These are phyloP conservation scores for Boletus patriciae DNA, from an alignment of 768 basidiomycete species.

Conservation along the genomic window DNA sequence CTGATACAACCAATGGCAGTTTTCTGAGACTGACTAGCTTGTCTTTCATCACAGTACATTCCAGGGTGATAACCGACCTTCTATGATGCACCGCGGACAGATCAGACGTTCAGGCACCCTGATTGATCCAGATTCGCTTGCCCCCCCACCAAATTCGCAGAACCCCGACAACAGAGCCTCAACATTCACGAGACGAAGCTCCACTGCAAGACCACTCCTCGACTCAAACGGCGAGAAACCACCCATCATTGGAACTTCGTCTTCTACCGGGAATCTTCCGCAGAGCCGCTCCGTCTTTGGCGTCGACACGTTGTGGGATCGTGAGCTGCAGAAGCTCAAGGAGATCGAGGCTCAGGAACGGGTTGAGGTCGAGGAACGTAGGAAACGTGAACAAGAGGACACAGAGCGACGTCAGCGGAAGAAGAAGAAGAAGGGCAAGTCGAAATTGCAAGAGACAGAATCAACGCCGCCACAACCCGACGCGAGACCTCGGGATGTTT, in stretches of 20 bases:
- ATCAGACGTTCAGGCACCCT: constrained; percentile 61
- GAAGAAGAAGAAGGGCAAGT: constrained; percentile 46
- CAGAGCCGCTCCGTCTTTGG: constrained; percentile 84
- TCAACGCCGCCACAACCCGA: constrained; percentile 27
- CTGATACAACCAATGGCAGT: not conserved
- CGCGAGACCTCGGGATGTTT: constrained; percentile 34
- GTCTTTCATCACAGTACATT: constrained; percentile 60
- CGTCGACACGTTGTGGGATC: constrained; percentile 90
- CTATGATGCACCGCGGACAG: constrained; percentile 83
- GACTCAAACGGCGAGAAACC: constrained; percentile 51
- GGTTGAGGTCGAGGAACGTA: constrained; percentile 52
- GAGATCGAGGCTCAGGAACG: constrained; percentile 73
- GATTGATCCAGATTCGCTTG: constrained; percentile 68
- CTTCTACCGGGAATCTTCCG: constrained; percentile 35
- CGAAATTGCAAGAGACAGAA: constrained; percentile 47
- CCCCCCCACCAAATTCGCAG: constrained; percentile 47
- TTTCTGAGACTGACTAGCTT: constrained; percentile 6
- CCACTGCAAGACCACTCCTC: constrained; percentile 65
- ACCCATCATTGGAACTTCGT: constrained; percentile 32
- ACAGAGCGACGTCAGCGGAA: constrained; percentile 37
- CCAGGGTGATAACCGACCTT: constrained; percentile 82
- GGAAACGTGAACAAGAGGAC: constrained; percentile 46
- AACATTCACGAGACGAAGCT: constrained; percentile 47
- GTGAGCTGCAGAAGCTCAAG: constrained; percentile 78
- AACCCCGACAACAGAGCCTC: constrained; percentile 45